These are phyloP conservation scores for Agaricus blazei DNA, from an alignment of 768 basidiomycete species.

Conservation along the genomic window DNA sequence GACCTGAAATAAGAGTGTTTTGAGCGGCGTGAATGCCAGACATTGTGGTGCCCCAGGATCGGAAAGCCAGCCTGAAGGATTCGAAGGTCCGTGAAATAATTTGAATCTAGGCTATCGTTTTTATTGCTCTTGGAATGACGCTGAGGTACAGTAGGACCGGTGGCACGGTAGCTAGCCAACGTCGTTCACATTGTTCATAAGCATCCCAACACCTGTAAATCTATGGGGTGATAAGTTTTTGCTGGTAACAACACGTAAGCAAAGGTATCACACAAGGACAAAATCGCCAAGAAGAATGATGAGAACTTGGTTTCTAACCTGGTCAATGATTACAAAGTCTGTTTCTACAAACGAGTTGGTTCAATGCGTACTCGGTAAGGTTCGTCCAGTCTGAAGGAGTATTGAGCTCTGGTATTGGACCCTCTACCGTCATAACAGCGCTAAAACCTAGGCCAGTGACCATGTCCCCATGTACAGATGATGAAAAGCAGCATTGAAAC, in stretches of 20 bases:
- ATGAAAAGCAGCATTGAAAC: background rate
- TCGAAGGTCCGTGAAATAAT: background rate
- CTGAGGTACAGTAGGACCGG: background rate
- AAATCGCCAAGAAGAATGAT: background rate
- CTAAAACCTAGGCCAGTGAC: background rate
- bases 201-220: constrained; percentile 4
- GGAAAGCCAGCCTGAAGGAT: background rate
- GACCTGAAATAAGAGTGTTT: background rate
- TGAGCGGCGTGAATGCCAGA: background rate
- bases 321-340: background rate
- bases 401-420: background rate
- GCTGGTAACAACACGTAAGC: background rate
- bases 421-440: background rate
- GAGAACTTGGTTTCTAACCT: background rate
- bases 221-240: background rate
- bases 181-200: background rate
- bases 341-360: background rate
- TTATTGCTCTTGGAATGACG: background rate
- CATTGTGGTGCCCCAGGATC: background rate
- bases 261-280: background rate
- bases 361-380: background rate
- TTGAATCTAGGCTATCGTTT: background rate
- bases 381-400: constrained; percentile 1
- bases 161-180: background rate
- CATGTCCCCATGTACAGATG: background rate